phyloP scores from a whole-genome alignment of 2,329 filamentous ascomycete genomes.

The Fusarium albidum region DNA sequence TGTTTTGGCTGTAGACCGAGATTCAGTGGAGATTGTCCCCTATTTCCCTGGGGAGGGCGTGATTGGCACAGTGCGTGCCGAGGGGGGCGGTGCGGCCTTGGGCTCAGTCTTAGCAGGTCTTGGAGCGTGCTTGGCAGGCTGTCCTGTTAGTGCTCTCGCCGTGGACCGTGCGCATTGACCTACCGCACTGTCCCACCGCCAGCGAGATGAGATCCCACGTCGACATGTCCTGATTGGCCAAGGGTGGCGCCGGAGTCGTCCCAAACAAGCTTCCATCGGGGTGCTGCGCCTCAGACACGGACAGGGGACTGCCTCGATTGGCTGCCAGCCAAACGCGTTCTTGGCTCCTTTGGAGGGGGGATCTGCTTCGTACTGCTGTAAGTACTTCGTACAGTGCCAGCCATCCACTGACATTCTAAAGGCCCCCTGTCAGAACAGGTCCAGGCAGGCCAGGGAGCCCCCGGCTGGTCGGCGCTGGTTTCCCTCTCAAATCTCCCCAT shows the following conservation, averaged over 20 bases:
- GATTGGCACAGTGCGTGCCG: conserved; percentile 26
- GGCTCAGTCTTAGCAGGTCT: too few species aligned
- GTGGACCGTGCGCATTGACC: conserved; percentile 29
- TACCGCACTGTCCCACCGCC: conserved; percentile 38
- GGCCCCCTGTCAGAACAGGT: conserved; percentile 20
- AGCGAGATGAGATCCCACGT: conserved; percentile 37
- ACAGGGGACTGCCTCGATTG: conserved; percentile 21
- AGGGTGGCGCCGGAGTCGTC: conserved; percentile 15
- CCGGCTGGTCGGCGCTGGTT: conserved; percentile 22
- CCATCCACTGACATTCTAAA: conserved; percentile 15
- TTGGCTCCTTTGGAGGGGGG: conserved; percentile 19
- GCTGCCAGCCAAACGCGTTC: not conserved
- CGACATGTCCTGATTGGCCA: conserved; percentile 31
- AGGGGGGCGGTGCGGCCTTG: too few species aligned
- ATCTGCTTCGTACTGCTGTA: too few species aligned
- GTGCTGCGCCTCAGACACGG: conserved; percentile 35
- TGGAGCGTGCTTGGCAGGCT: not conserved
- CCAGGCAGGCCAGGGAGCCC: conserved; percentile 19
- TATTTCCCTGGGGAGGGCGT: conserved; percentile 27
- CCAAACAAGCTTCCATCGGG: conserved; percentile 40
- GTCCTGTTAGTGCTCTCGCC: conserved; percentile 17
- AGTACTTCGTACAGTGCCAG: conserved; percentile 30
- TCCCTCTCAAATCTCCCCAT: conserved; percentile 34
- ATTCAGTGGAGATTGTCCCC: conserved; percentile 41
- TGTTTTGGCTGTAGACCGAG: conserved; percentile 31